Evolutionary conservation across 768 basidiomycete species (phyloP).

Genomic region (Leccinum subgranulosum): DNA sequence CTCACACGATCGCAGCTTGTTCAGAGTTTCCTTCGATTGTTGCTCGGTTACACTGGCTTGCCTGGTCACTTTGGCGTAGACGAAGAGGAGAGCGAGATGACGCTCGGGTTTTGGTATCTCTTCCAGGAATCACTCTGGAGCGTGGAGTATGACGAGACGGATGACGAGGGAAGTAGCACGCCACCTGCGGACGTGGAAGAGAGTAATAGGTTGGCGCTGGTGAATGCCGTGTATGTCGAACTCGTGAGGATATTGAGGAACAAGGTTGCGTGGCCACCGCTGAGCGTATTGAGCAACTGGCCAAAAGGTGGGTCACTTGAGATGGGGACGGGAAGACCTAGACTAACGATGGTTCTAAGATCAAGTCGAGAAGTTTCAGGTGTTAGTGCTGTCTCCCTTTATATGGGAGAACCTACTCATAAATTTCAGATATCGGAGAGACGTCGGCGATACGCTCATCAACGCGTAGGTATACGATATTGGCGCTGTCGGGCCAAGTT

Average conservation of each 20-base stretch:
- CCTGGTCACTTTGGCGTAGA: slow-evolving; percentile 78
- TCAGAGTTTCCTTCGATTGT: slow-evolving; percentile 67
- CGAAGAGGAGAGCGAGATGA: slow-evolving; percentile 86
- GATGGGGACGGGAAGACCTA: not conserved
- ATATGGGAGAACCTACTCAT: not conserved
- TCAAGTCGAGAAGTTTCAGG: slow-evolving; percentile 74
- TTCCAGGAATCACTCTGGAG: slow-evolving; percentile 86
- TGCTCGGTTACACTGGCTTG: slow-evolving; percentile 72
- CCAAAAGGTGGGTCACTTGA: slow-evolving; percentile 53
- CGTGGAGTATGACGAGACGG: slow-evolving; percentile 48
- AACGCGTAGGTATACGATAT: slow-evolving; percentile 61
- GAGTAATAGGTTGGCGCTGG: slow-evolving; percentile 47
- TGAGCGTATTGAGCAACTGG: slow-evolving; percentile 48
- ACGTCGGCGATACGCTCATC: slow-evolving; percentile 83
- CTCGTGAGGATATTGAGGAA: slow-evolving; percentile 65
- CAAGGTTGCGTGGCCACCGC: slow-evolving; percentile 73
- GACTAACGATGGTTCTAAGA: slow-evolving; percentile 41
- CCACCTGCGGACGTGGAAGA: slow-evolving; percentile 24
- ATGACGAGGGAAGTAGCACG: slow-evolving; percentile 26
- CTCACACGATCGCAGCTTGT: slow-evolving; percentile 49
- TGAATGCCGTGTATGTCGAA: slow-evolving; percentile 77
- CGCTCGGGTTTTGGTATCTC: slow-evolving; percentile 86
- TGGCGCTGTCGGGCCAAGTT: slow-evolving; percentile 1
- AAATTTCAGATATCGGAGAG: slow-evolving; percentile 66
- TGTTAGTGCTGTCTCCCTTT: slow-evolving; percentile 43